Base-by-base conservation (phyloP, 1,284 basidiomycete genomes). In the Coniferiporia sulphurascens region DNA sequence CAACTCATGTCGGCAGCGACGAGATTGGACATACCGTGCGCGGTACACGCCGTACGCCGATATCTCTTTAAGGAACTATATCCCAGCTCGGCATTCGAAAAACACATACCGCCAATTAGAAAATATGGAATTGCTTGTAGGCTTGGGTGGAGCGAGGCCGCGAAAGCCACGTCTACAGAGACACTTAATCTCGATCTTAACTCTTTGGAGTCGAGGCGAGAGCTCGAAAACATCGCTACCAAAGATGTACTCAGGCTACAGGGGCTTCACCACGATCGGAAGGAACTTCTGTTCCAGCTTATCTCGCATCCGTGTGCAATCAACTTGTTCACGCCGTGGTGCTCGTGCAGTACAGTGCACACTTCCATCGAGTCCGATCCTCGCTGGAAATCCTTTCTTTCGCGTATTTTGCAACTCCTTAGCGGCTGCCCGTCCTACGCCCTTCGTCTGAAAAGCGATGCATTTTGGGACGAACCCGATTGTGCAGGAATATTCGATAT, bases 81-180 rank as follows among this genome's bases (percentile, higher is more conserved):
- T 74, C 56, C 68, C 66, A 32, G 66, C 71, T 9, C 67, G 76
- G 6, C 70, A 72, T 52, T 69, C 19, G 70, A 76, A 1, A 68
- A 32, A 5, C 27, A 12, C n/a, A 13, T 60, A 21, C 65, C 75
- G 55, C 74, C 78, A 0, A 61, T 79, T 34, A 71, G 71, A 50
- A 65, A 78, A 35, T 80, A 76, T 63, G 69, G 70, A 21, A 65
- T 79, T 12, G 74, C 78, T 0, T 68, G 67, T 36, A 74, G 77
- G 62, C 78, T 78, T 63, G 73, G 70, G 13, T 80, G 77, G 76
- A 64, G 67, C 15, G 67, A 71, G 19, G 77, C 76, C 59, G 73
- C 74, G 4, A 70, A 70, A 45, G 64, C 70, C 2, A 74, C 77
- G n/a, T 73, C 76, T 35, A 70, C 69, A 19, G 68, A 73, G 55